Conservation (phyloP, 2,329 filamentous ascomycete genomes). For the Penicillium sp. region DNA sequence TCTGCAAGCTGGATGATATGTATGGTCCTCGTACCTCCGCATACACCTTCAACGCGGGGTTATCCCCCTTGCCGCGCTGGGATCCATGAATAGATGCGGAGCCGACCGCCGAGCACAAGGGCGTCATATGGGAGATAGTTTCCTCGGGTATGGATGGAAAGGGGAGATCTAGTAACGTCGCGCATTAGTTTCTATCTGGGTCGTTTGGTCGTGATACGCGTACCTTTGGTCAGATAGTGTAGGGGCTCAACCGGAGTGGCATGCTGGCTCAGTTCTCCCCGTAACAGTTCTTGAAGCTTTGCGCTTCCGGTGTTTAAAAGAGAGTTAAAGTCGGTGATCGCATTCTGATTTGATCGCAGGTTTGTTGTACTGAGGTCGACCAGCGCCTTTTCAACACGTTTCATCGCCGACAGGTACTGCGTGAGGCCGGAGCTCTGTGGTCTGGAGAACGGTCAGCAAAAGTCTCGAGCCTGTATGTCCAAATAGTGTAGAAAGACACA, state of each 20-base stretch:
- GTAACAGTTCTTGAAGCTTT: slow-evolving; percentile 81
- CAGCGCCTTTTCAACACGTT: slow-evolving; percentile 82
- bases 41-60: slow-evolving; percentile 76
- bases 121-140: slow-evolving; percentile 68
- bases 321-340: slow-evolving; percentile 73
- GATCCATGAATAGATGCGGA: slow-evolving; percentile 56
- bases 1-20: slow-evolving; percentile 75
- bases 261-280: slow-evolving; percentile 74
- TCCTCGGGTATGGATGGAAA: slow-evolving; percentile 81
- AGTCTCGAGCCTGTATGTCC: neutral
- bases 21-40: slow-evolving; percentile 84
- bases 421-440: slow-evolving; percentile 77
- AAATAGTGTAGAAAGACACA: slow-evolving; percentile 18
- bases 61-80: slow-evolving; percentile 56
- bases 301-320: slow-evolving; percentile 76
- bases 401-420: slow-evolving; percentile 84
- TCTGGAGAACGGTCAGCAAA: slow-evolving; percentile 33
- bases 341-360: slow-evolving; percentile 84
- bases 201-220: neutral
- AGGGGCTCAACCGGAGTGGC: slow-evolving; percentile 80
- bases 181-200: slow-evolving; percentile 4
- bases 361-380: slow-evolving; percentile 85
- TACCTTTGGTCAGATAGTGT: slow-evolving; percentile 85
- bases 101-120: slow-evolving; percentile 75
- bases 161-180: slow-evolving; percentile 51